phyloP scores from a whole-genome alignment of 2,329 filamentous ascomycete species.

The Xylaria sp. region DNA sequence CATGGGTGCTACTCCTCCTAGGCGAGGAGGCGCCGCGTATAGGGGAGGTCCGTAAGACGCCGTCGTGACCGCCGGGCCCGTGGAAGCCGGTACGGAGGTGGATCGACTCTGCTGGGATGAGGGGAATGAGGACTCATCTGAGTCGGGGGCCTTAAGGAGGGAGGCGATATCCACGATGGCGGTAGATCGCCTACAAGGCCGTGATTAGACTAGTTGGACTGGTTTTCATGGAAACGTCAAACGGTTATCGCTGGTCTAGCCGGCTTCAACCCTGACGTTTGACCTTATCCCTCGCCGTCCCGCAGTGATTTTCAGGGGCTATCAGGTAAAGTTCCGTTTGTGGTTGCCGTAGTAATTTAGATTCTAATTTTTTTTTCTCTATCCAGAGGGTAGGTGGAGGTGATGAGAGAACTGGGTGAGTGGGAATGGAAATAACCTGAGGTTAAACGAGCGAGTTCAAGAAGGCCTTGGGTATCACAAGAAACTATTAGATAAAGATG shows the following conservation, averaged over 20 bases:
- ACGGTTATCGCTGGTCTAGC: slow-evolving; percentile 32
- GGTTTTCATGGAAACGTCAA: slow-evolving; percentile 48
- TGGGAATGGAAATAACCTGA: slow-evolving; percentile 27
- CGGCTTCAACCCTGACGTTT: slow-evolving; percentile 36
- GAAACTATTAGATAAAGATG: slow-evolving; percentile 39
- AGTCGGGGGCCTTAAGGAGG: slow-evolving; percentile 80
- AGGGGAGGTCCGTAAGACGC: slow-evolving; percentile 43
- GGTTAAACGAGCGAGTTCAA: slow-evolving; percentile 39
- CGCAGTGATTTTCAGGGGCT: slow-evolving; percentile 29
- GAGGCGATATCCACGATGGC: slow-evolving; percentile 95
- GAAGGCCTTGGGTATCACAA: slow-evolving; percentile 35
- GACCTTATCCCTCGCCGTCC: slow-evolving; percentile 21
- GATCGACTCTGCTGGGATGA: slow-evolving; percentile 53
- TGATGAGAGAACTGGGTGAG: slow-evolving; percentile 17
- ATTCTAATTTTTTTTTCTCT: slow-evolving; percentile 22
- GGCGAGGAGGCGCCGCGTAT: slow-evolving; percentile 41
- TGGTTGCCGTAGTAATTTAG: slow-evolving; percentile 28
- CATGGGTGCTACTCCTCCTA: slow-evolving; percentile 48
- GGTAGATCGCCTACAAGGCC: slow-evolving; percentile 56
- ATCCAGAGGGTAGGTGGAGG: slow-evolving; percentile 12
- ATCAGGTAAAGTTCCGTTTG: slow-evolving; percentile 32
- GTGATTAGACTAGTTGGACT: slow-evolving; percentile 46
- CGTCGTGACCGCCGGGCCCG: slow-evolving; percentile 52
- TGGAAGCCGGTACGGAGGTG: slow-evolving; percentile 50
- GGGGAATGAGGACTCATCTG: slow-evolving; percentile 72